Conservation (phyloP, 2,329 filamentous ascomycete species). For the Orbilia javanica region DNA sequence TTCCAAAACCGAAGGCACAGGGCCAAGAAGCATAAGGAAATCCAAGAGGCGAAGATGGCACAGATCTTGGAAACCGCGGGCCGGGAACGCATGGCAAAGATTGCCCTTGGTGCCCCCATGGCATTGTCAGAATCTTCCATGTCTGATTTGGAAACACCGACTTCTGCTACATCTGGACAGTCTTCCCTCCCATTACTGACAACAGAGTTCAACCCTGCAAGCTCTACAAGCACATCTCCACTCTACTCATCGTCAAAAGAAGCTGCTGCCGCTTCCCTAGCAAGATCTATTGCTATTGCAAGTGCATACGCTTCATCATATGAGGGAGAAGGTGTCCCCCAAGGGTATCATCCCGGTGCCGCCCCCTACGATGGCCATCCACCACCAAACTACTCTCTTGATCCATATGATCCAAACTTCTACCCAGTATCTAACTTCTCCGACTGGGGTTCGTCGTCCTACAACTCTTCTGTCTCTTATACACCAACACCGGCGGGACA, state of each 20-base stretch:
- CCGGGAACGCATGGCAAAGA: conserved; percentile 54
- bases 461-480: conserved; percentile 60
- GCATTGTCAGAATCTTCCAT: conserved; percentile 36
- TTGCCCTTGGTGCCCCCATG: conserved; percentile 42
- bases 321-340: conserved; percentile 53
- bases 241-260: conserved; percentile 61
- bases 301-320: conserved; percentile 57
- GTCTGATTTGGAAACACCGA: conserved; percentile 49
- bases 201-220: conserved; percentile 50
- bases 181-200: conserved; percentile 46
- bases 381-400: conserved; percentile 41
- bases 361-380: conserved; percentile 55
- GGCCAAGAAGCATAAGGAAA: conserved; percentile 55
- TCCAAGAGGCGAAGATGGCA: conserved; percentile 56
- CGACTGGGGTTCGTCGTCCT: conserved; percentile 60
- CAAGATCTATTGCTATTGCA: conserved; percentile 60
- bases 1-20: conserved; percentile 58
- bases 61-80: conserved; percentile 55
- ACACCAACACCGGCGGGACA: conserved; percentile 61
- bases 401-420: conserved; percentile 58
- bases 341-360: conserved; percentile 47
- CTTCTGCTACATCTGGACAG: conserved; percentile 43
- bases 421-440: conserved; percentile 62
- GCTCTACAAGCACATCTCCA: conserved; percentile 45
- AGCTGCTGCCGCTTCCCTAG: conserved; percentile 61